A percentile compares a stretch with the other conserved stretches of the same genome.
Conservation (phyloP, 1,284 basidiomycete species). For the Leucoagaricus sp. region DNA sequence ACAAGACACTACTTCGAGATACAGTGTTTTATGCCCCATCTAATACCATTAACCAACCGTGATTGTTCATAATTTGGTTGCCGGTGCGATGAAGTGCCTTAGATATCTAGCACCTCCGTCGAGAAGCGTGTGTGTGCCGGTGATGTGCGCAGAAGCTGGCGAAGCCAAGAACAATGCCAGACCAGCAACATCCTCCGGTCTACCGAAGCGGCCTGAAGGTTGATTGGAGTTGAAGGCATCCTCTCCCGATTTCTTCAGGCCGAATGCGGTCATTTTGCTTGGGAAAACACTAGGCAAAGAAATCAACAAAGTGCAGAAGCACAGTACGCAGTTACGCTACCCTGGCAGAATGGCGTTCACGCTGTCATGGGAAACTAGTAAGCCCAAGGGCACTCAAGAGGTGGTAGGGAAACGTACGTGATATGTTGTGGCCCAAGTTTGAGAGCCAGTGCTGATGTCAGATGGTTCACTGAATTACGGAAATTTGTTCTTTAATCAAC, state of each 20-base stretch:
- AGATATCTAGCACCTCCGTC: slow-evolving; percentile 56
- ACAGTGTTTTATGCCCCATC: too few relatives aligned
- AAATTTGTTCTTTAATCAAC: too few relatives aligned
- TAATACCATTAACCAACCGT: too few relatives aligned
- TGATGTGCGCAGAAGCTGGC: slow-evolving; percentile 71
- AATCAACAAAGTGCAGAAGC: background rate
- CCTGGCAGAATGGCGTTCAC: slow-evolving; percentile 87
- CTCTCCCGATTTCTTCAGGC: slow-evolving; percentile 59
- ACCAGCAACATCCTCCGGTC: slow-evolving; percentile 75
- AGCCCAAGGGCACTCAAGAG: background rate
- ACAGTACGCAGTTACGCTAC: slow-evolving; percentile 31
- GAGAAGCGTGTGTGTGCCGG: slow-evolving; percentile 69
- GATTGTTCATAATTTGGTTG: slow-evolving; percentile 16
- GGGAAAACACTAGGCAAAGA: slow-evolving; percentile 65
- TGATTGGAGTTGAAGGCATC: slow-evolving; percentile 44
- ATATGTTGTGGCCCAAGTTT: slow-evolving; percentile 65
- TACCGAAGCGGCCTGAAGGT: slow-evolving; percentile 58
- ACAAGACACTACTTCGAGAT: too few relatives aligned
- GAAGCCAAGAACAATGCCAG: slow-evolving; percentile 74
- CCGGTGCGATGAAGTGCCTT: background rate
- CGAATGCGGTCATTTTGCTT: slow-evolving; percentile 85
- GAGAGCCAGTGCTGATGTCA: slow-evolving; percentile 74
- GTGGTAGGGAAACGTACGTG: slow-evolving; percentile 49
- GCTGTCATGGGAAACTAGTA: slow-evolving; percentile 34
- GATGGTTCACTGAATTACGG: slow-evolving; percentile 63